Conservation (phyloP, 2,329 filamentous ascomycete species). For the Phaeosphaeriaceae sp. region DNA sequence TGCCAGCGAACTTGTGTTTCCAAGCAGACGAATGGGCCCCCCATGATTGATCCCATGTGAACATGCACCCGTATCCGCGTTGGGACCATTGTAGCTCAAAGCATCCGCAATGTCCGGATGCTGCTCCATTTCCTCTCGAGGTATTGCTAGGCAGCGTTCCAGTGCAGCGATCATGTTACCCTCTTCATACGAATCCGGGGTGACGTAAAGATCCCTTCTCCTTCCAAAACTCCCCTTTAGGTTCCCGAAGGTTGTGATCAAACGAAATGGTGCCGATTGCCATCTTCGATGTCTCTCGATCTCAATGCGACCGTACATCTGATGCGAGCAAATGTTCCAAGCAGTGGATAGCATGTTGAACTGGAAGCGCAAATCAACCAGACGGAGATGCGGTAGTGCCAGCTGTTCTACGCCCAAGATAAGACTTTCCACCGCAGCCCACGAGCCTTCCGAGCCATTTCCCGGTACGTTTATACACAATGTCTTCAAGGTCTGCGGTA, state of each 20-base stretch:
- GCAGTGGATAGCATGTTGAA: not conserved
- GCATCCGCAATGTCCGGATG: not conserved
- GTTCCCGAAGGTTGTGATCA: not conserved
- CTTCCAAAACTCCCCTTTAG: not conserved
- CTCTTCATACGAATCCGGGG: not conserved
- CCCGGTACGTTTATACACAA: not conserved
- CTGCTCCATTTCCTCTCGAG: not conserved
- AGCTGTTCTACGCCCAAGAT: not conserved
- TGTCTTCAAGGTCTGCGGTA: not conserved
- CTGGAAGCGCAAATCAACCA: not conserved
- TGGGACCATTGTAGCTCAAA: not conserved
- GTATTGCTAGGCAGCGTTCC: not conserved
- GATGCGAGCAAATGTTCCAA: not conserved
- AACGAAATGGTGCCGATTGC: not conserved
- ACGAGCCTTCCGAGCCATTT: not conserved
- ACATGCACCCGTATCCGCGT: not conserved
- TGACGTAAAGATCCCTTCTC: not conserved
- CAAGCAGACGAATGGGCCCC: not conserved
- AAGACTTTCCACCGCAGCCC: not conserved
- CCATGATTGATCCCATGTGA: not conserved
- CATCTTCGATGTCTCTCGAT: not conserved
- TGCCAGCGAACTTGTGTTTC: too few relatives aligned
- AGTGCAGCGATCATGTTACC: not conserved
- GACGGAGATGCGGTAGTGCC: not conserved
- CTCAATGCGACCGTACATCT: not conserved